Evolutionary conservation across 768 basidiomycete species (phyloP), one percentile per base, ranked within the genome.

Genomic region (Russula virescens): DNA sequence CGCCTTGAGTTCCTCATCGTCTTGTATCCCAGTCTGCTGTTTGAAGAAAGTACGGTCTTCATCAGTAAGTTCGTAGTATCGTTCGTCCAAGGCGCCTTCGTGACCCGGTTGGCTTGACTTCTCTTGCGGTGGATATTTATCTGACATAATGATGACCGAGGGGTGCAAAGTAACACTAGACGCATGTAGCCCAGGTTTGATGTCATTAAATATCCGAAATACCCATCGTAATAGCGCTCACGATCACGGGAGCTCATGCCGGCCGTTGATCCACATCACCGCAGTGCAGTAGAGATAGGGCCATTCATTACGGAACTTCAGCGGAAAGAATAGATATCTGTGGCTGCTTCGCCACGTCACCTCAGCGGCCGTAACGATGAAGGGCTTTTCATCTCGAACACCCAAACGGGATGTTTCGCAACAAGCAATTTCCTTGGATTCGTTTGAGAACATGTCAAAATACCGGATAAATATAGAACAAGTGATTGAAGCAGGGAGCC

Each of bases 1-100:
- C 42, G 60, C 52, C 62, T 70, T 75, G 26, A 76, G 67, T 59
- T 73, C 71, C 0, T 73, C 71, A 1, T 68, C 66, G 48, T 73
- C 71, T 23, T 68, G 61, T 50, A 76, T 76, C 11, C 72, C 71
- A 1, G 74, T 74, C 48, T 60, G 49, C 19, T 21, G 26, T 47
- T 65, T 71, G 53, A 69, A 40, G 54, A 71, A 70, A n/a, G 28
- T 55, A 14, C 45, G 31, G 53, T 69, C 68, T 14, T 68, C 68
- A 14, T 40, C 53, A 19, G 28, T 54, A n/a, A 61, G 23, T 1
- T 52, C 26, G 53, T 68, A 68, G 5, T 43, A 19, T 4, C 49
- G 14, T n/a, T 60, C 59, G 51, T 60, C 43, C 28, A 42, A 21
- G 38, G 53, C 40, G 5, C 2, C 18, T 25, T 21, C 5, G 6